Evolutionary conservation across 2,329 filamentous ascomycete species (phyloP), one percentile per base, ranked within the genome.

Genomic region (Nemania sp.): DNA sequence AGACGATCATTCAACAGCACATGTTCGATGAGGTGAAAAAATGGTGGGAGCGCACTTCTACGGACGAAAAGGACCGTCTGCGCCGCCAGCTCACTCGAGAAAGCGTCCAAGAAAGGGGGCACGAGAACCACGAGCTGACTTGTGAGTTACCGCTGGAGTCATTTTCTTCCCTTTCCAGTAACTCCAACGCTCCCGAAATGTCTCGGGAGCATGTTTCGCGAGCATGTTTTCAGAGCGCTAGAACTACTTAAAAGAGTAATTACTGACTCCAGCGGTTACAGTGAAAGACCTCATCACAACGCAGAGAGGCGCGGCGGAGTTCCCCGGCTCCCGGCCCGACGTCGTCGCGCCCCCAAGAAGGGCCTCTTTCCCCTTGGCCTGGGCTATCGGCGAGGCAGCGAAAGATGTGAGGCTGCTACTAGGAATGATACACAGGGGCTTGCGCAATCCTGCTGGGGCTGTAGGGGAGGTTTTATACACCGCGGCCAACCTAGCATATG

Each of bases 11-110:
- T 10, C 90, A 92, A 70, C 81, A 84, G 27, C 87, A 84, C 68
- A 93, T 93, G 90, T 92, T 89, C 76, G 81, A 84, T 47, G 85
- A 86, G 3, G 88, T 92, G 5, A 81, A 89, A 73, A 81, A 82
- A n/a, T 93, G 90, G 90, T 78, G 76, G 76, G 58, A 71, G 3
- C 64, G 57, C 2, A 70, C 61, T 3, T 69, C 70, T 0, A 4
- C 64, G 0, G 70, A 71, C 10, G 76, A 76, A 29, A 68, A 74
- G 38, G 67, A 57, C 26, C 43, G 70, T 2, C 62, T 76, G 24
- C 74, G 76, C 32, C 52, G 32, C 43, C 73, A 76, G 61, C 75
- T 78, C 20, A 74, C 74, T n/a, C 72, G 73, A 43, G 71, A 75
- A 32, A 76, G 74, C 62, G 75, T 78, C 1, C 68, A 72, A 47